Conservation (phyloP, 2,329 filamentous ascomycete genomes). For the Chalaropsis ovoidea region DNA sequence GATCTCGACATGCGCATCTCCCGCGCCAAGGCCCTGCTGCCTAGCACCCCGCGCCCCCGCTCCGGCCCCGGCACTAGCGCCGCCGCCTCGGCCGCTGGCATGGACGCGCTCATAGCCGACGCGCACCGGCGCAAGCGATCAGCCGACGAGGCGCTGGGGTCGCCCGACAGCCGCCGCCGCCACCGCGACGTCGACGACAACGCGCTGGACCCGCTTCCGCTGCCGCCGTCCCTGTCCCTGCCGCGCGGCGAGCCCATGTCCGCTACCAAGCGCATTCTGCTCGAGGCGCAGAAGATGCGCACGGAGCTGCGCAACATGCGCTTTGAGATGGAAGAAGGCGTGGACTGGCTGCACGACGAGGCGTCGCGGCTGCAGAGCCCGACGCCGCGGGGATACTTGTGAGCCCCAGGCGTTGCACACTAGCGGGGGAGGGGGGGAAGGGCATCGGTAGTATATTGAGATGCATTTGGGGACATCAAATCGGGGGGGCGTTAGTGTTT, state of each 20-base stretch:
- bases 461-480: neutral
- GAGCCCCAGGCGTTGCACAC: neutral
- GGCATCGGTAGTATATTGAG: neutral
- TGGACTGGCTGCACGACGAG: conserved; percentile 40
- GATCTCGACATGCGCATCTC: conserved; percentile 24
- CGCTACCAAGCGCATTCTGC: conserved; percentile 35
- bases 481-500: conserved; percentile 10
- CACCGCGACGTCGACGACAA: neutral
- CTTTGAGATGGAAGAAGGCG: conserved; percentile 39
- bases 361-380: conserved; percentile 37
- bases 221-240: too few species aligned
- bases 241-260: conserved; percentile 26
- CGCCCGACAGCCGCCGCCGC: neutral
- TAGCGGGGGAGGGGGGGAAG: neutral
- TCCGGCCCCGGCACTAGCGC: conserved; percentile 8
- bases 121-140: conserved; percentile 32
- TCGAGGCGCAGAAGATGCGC: conserved; percentile 36
- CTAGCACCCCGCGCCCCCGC: conserved; percentile 10
- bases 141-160: conserved; percentile 29
- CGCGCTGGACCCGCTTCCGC: too few species aligned
- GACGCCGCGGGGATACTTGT: conserved; percentile 19
- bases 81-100: neutral
- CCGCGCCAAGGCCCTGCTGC: conserved; percentile 19
- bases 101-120: conserved; percentile 26
- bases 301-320: conserved; percentile 37